Evolutionary conservation across 305 asterid species (phyloP), one percentile per base, ranked within the genome.

Genomic region (Rubia tinctorum): DNA sequence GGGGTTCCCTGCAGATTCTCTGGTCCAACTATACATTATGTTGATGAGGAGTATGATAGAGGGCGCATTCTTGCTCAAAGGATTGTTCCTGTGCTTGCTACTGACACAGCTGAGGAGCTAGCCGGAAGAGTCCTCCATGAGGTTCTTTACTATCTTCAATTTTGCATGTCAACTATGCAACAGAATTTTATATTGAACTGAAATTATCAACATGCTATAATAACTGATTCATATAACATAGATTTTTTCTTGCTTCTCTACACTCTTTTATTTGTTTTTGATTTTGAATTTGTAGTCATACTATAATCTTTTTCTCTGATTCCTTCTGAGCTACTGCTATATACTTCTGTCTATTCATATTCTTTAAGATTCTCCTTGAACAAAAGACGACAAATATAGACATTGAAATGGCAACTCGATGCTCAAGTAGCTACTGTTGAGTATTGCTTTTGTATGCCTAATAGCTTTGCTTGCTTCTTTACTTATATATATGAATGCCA

Each of bases 1-100:
- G 5, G 92, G 77, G 91, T 91, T 75, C 92, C 90, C 53, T 85
- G 72, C 0, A 64, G 69, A 53, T 93, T 81, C 76, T 93, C 98
- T 25, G 98, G 98, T 60, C 85, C 97, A 23, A 87, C 98, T 40
- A 79, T 93, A 62, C 98, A 91, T 81, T 88, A 78, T 78, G 69
- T 65, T 37, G 69, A 65, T 39, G 69, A 65, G 69, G 69, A 65
- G 49, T 65, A 65, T 65, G 69, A 65, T 65, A 65, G 51, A 65
- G 69, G 69, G 14, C 69, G 69, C 51, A 65, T 65, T 3, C 69
- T 65, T 65, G 51, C 69, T 43, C 69, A 65, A 65, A 65, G 51
- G 30, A 65, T 65, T 65, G 69, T 65, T 65, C 97, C 94, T 12
- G 98, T 93, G 71, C 89, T 85, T 17, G 90, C 92, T 37, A 84